Evolutionary conservation across 768 basidiomycete genomes (phyloP).

Genomic region (Paxillus involutus): DNA sequence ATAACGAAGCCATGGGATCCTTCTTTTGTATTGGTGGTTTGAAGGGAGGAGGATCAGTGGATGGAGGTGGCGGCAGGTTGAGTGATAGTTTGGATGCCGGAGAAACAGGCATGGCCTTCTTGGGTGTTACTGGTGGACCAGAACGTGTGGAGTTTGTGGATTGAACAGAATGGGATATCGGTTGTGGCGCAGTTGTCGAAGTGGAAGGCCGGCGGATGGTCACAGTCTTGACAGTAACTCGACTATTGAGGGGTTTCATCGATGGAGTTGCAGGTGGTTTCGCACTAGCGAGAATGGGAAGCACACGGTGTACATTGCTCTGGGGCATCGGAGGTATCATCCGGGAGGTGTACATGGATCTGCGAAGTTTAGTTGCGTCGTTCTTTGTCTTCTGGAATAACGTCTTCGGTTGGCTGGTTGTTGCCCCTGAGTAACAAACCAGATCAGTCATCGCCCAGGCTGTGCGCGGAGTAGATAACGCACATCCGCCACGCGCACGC

Average conservation of each 20-base stretch:
- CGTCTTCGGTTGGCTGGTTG: constrained; percentile 53
- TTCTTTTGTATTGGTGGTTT: constrained; percentile 50
- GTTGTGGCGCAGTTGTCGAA: constrained; percentile 8
- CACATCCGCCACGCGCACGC: constrained; percentile 59
- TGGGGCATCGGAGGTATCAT: constrained; percentile 52
- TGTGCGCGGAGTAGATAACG: neutral
- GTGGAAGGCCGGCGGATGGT: constrained; percentile 35
- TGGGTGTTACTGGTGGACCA: constrained; percentile 13
- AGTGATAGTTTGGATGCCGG: constrained; percentile 23
- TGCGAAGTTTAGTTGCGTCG: constrained; percentile 68
- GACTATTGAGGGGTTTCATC: constrained; percentile 29
- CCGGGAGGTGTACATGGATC: constrained; percentile 54
- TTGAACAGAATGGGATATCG: constrained; percentile 32
- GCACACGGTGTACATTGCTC: constrained; percentile 44
- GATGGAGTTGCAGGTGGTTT: constrained; percentile 36
- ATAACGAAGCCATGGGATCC: constrained; percentile 59
- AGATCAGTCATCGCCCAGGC: constrained; percentile 6
- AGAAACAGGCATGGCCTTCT: constrained; percentile 25
- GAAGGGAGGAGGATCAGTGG: constrained; percentile 30
- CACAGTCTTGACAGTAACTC: constrained; percentile 55
- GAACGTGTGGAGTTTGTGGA: constrained; percentile 9
- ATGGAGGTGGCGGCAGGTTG: constrained; percentile 13
- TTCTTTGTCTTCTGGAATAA: constrained; percentile 76
- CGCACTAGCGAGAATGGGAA: constrained; percentile 34
- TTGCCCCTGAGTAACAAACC: constrained; percentile 35